Conservation (phyloP, 495 filamentous ascomycete species). For the Aspergillus cavernicola region DNA sequence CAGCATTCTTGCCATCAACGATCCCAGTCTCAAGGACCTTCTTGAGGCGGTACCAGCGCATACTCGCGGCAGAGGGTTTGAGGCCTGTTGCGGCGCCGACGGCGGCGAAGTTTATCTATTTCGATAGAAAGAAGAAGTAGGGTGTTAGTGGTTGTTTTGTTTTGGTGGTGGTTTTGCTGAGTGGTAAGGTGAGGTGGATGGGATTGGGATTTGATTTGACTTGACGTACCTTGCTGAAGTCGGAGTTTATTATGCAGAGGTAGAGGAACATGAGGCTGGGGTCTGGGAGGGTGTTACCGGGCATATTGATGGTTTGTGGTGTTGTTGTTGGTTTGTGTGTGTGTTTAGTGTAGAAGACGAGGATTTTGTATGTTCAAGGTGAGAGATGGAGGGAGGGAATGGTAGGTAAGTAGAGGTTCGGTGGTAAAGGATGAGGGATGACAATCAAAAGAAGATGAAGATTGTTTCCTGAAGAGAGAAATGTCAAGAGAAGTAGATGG, state of each 20-base stretch:
- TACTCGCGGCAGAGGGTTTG: constrained; percentile 34
- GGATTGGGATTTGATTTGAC: no score
- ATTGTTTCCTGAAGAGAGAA: no score
- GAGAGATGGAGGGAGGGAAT: background rate
- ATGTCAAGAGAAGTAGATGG: no score
- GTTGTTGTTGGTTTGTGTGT: background rate
- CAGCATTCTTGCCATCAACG: constrained; percentile 8
- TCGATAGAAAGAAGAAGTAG: no score
- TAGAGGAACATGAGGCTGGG: constrained; percentile 37
- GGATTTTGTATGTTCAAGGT: no score
- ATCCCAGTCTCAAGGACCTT: constrained; percentile 25
- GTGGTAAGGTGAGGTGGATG: background rate
- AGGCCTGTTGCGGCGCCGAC: constrained; percentile 28
- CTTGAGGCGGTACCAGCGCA: constrained; percentile 34
- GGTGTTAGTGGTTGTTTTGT: background rate
- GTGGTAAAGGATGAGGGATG: no score
- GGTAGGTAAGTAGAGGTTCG: background rate
- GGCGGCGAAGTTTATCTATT: constrained; percentile 37
- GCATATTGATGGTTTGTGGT: background rate
- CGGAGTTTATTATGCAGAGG: constrained; percentile 32
- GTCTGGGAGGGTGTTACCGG: constrained; percentile 26
- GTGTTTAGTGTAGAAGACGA: no score
- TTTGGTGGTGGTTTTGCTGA: background rate
- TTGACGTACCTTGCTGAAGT: constrained; percentile 26
- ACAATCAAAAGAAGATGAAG: no score